Conservation (phyloP, 2,329 filamentous ascomycete genomes). For the Penicillium freii region DNA sequence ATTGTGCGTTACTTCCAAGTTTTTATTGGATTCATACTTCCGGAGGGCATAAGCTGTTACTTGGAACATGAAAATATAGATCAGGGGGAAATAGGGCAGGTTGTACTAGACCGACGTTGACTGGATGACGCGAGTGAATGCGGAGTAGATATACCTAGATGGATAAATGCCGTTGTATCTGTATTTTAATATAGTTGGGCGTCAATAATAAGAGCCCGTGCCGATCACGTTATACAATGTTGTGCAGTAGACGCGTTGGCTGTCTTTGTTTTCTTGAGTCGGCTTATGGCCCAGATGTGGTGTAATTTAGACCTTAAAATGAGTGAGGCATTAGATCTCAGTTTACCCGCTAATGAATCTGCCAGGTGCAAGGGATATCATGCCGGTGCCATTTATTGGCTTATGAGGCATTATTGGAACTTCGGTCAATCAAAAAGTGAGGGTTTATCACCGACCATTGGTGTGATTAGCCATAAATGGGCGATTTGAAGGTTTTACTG, state of each 20-base stretch:
- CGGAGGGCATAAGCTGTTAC: neutral
- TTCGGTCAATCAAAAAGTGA: neutral
- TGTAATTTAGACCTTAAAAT: neutral
- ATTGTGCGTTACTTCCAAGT: neutral
- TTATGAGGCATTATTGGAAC: neutral
- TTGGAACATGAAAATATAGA: neutral
- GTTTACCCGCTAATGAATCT: neutral
- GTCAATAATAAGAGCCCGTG: neutral
- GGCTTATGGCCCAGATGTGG: neutral
- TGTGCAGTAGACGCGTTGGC: neutral
- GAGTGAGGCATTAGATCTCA: neutral
- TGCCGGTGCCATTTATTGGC: neutral
- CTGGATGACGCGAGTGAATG: neutral
- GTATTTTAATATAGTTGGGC: neutral
- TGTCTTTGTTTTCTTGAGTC: neutral
- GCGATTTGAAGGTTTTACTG: conserved; percentile 13
- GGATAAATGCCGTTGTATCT: neutral
- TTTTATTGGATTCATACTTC: neutral
- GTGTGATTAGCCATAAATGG: conserved; percentile 2
- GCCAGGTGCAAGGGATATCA: conserved; percentile 1
- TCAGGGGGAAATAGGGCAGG: neutral
- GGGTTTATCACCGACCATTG: conserved; percentile 3
- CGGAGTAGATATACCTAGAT: neutral
- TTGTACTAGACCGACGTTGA: neutral
- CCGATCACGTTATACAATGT: neutral